A percentile compares a stretch with the other conserved stretches of the same genome.
Evolutionary conservation across 306 rosid genomes (phyloP).

Genomic region (apple (Malus domestica)): DNA sequence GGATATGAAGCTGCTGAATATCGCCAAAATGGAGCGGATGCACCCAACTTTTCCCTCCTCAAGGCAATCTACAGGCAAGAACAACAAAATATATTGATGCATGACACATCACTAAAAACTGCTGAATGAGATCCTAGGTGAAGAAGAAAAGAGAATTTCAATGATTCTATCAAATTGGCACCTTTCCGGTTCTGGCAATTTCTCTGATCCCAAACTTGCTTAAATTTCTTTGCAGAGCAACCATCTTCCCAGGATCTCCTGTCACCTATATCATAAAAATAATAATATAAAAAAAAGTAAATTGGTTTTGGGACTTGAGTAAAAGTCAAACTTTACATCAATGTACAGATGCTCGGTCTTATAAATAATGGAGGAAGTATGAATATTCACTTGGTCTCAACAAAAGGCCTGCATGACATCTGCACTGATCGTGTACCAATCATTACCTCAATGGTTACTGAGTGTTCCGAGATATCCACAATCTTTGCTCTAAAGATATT

Average conservation of each 20-base stretch:
- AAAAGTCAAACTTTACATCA: neutral
- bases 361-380: neutral
- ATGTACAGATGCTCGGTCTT: neutral
- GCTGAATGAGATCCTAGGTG: neutral
- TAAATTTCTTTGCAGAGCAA: slow-evolving; percentile 60
- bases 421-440: neutral
- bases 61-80: slow-evolving; percentile 56
- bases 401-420: neutral
- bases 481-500: slow-evolving; percentile 65
- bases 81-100: slow-evolving; percentile 3
- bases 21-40: slow-evolving; percentile 89
- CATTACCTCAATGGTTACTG: slow-evolving; percentile 65
- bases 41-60: slow-evolving; percentile 84
- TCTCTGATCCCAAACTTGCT: slow-evolving; percentile 78
- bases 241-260: slow-evolving; percentile 87
- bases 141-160: slow-evolving; percentile 9
- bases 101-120: slow-evolving; percentile 8
- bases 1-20: slow-evolving; percentile 91
- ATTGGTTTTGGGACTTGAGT: neutral
- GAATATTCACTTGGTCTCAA: neutral
- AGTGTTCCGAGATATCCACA: slow-evolving; percentile 68
- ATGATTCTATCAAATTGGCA: slow-evolving; percentile 9
- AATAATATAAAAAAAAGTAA: neutral
- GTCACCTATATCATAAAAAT: slow-evolving; percentile 47
- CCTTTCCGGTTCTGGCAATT: slow-evolving; percentile 92